Base-by-base conservation (phyloP, 176 grass and related monocot genomes). In the Zea luxurians region DNA sequence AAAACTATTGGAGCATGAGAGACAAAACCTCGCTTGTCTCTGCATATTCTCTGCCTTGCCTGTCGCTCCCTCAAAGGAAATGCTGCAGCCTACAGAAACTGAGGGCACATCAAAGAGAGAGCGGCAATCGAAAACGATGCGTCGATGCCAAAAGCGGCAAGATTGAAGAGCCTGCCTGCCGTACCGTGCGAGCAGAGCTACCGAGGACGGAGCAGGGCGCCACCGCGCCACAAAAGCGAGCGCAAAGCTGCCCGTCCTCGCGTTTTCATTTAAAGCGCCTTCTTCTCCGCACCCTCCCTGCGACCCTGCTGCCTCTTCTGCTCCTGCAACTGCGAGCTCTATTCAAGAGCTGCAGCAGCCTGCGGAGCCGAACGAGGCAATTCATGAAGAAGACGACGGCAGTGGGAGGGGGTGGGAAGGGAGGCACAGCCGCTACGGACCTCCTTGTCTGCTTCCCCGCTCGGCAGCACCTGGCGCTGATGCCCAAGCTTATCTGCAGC, bases 371-470 rank as follows among this genome's bases (percentile, higher is more conserved):
- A 27, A 27, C 27, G 27, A 27, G 27, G 27, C 27, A 27, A 27
- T 27, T 27, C 27, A 27, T 88, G 86, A 84, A 27, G 86, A 84
- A 66, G 73, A 41, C 9, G 58, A 47, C 8, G 41, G 66, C 15
- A 38, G 37, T 16, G 35, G 67, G 37, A 57, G 53, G 70, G 1
- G 62, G 60, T 1, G 72, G 48, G 9, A 67, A 76, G 63, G 81
- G 72, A 8, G 68, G 80, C 13, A 85, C 87, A 60, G 81, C 69
- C 3, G 37, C 87, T 18, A 85, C 82, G 50, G 92, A 99, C 71
- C 68, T 99, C 37, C 72, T 95, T 0, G 92, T 91, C 13, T 99
- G 96, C 85, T 93, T 99, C 66, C 96, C 92, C 3, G 83, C 88
- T 10, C 80, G 88, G 66, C 88, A 91, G 66, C 96, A 85, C 71